A percentile compares a stretch with the other conserved stretches of the same genome.
Conservation (phyloP, 441 rosid genomes). For the Pelargonium australe region DNA sequence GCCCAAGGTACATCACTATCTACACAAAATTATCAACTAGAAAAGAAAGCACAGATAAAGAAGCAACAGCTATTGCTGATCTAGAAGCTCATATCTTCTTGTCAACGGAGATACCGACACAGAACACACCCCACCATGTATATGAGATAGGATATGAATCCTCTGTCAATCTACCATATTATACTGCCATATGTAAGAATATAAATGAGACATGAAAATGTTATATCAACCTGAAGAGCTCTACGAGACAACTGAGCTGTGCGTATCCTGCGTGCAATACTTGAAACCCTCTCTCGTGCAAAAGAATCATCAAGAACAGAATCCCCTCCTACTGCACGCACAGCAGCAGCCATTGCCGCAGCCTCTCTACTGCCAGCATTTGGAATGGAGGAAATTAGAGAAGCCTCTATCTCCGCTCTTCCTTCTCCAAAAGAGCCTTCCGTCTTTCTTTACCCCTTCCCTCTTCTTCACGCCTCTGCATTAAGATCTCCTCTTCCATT, state of each 20-base stretch:
- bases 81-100: neutral
- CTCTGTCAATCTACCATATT: neutral
- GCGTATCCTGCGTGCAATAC: conserved; percentile 97
- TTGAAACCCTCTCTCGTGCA: conserved; percentile 97
- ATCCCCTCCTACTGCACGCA: conserved; percentile 99
- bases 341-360: conserved; percentile 99
- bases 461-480: conserved; percentile 99
- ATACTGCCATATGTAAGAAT: neutral
- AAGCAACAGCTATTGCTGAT: neutral
- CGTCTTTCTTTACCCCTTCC: conserved; percentile 99
- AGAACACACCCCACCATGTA: neutral
- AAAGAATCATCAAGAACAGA: conserved; percentile 99
- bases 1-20: conserved; percentile 15
- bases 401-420: conserved; percentile 99
- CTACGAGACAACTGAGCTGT: conserved; percentile 83
- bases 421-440: conserved; percentile 97
- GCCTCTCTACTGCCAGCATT: conserved; percentile 99
- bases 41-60: neutral
- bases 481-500: conserved; percentile 98
- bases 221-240: conserved; percentile 67
- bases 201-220: neutral
- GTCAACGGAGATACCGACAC: neutral
- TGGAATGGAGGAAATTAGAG: conserved; percentile 96
- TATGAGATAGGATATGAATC: neutral
- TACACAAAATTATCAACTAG: neutral